Evolutionary conservation across 805 yeast genomes (phyloP), one percentile per base, ranked within the genome.

Genomic region (Lipomyces yamanashiensis): DNA sequence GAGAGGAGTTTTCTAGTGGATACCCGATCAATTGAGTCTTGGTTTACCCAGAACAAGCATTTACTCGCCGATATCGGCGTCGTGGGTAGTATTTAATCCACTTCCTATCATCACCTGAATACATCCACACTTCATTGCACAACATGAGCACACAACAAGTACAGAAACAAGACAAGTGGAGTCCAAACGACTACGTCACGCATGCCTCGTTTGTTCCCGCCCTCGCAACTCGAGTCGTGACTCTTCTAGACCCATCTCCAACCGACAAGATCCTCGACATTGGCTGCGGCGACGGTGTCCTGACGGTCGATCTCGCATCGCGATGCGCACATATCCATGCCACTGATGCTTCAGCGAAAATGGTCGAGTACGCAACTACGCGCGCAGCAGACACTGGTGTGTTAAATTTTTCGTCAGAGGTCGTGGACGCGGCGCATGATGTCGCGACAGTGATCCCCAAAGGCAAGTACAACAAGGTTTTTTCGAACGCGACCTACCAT

Each of bases 401-500:
- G 19, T 51, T 40, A 1, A 61, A 66, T 44, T 50, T 59, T 47
- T 62, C 63, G 33, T 48, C 56, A 9, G 54, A 39, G n/a, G 61
- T 66, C 10, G 58, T 63, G 39, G 69, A 65, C 48, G 66, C 63
- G 6, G 54, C 55, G n/a, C 33, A 50, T 7, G 28, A 36, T 10
- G 59, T 56, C 7, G 28, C 17, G 23, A 51, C 21, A 7, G 34
- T 33, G 41, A n/a, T 65, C 21, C 59, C 59, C 15, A 45, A 39
- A 17, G 66, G 59, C n/a, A 44, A 28, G 36, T 71, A 58, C 64
- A 58, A 62, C 56, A 71, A 67, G 47, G 71, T 70, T 44, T 70
- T 71, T 39, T 69, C 72, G 12, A 71, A 69, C 61, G 73, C 73
- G n/a, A 70, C 73, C 19, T 58, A 69, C 17, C 73, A 71, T 58